Percentiles rank a stretch among this genome's conserved stretches.
Evolutionary conservation across 192 early-diverging fungal genomes (phyloP).

Genomic region (Podila minutissima): DNA sequence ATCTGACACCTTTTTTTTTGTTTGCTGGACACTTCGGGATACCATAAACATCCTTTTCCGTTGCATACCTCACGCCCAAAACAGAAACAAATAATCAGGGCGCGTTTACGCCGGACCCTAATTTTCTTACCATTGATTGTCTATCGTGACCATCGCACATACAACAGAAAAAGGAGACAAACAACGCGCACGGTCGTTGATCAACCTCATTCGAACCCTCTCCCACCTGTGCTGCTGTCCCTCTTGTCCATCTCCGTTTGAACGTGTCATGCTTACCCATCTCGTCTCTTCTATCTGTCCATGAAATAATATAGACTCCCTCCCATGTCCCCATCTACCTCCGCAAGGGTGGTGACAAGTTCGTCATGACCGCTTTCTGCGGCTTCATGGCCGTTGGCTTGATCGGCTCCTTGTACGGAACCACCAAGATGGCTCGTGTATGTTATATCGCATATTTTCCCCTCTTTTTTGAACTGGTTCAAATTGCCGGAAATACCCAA

Average conservation of each 20-base stretch:
- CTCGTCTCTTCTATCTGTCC: not conserved
- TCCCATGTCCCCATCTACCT: conserved; percentile 47
- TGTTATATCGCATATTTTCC: not conserved
- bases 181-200: not conserved
- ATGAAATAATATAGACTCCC: conserved; percentile 10
- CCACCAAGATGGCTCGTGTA: conserved; percentile 52
- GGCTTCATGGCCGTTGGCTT: conserved; percentile 29
- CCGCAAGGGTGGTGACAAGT: conserved; percentile 37
- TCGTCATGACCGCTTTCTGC: conserved; percentile 37
- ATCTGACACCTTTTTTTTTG: too few relatives aligned
- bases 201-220: not conserved
- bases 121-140: too few relatives aligned
- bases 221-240: too few relatives aligned
- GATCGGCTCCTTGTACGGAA: conserved; percentile 35
- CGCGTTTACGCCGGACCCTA: too few relatives aligned
- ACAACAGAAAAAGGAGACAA: not conserved
- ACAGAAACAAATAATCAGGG: too few relatives aligned
- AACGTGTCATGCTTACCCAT: not conserved
- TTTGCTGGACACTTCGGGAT: too few relatives aligned
- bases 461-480: not conserved
- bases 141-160: too few relatives aligned
- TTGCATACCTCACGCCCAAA: too few relatives aligned
- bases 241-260: not conserved
- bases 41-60: too few relatives aligned
- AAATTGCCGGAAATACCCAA: too few relatives aligned